phyloP scores from a whole-genome alignment of 2,329 filamentous ascomycete genomes.

The Ophiocordyceps robertsii region DNA sequence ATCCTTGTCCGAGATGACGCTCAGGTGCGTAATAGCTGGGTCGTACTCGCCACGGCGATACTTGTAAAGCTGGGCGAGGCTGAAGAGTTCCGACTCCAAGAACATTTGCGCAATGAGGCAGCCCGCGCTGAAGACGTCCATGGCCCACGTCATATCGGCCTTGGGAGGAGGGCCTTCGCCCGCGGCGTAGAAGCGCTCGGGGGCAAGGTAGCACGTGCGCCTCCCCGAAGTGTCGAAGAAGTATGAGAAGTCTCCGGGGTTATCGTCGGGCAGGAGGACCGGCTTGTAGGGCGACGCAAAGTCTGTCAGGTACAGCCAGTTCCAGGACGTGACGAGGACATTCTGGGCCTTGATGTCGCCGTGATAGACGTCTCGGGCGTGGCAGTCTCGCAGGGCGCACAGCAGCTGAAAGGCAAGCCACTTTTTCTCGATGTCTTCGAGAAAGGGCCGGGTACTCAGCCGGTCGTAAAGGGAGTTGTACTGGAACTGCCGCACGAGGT shows the following conservation, averaged over 20 bases:
- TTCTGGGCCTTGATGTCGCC: conserved; percentile 99
- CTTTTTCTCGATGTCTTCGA: conserved; percentile 97
- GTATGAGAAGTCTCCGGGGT: conserved; percentile 93
- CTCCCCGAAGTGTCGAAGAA: conserved; percentile 91
- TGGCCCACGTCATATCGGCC: conserved; percentile 67
- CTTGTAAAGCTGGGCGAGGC: conserved; percentile 88
- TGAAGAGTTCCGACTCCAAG: conserved; percentile 91
- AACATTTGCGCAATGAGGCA: conserved; percentile 97
- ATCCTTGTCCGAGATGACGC: conserved; percentile 76
- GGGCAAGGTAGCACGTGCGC: conserved; percentile 87
- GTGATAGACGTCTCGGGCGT: conserved; percentile 79
- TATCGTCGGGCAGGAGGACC: conserved; percentile 85
- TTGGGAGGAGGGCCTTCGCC: conserved; percentile 50
- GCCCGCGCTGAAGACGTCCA: conserved; percentile 96
- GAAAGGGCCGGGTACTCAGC: conserved; percentile 86
- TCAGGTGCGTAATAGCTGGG: conserved; percentile 65
- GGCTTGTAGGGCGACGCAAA: conserved; percentile 95
- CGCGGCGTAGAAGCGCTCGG: conserved; percentile 73
- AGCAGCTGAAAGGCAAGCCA: conserved; percentile 95
- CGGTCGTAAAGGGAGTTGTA: conserved; percentile 97
- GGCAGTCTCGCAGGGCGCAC: conserved; percentile 83
- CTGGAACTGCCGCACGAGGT: conserved; percentile 86
- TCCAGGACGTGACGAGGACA: conserved; percentile 93
- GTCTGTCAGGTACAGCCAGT: conserved; percentile 96
- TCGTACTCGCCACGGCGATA: conserved; percentile 90